These are phyloP conservation scores for Cephalotrichum gorgonifer DNA, from an alignment of 2,329 filamentous ascomycete genomes.

Conservation along the genomic window DNA sequence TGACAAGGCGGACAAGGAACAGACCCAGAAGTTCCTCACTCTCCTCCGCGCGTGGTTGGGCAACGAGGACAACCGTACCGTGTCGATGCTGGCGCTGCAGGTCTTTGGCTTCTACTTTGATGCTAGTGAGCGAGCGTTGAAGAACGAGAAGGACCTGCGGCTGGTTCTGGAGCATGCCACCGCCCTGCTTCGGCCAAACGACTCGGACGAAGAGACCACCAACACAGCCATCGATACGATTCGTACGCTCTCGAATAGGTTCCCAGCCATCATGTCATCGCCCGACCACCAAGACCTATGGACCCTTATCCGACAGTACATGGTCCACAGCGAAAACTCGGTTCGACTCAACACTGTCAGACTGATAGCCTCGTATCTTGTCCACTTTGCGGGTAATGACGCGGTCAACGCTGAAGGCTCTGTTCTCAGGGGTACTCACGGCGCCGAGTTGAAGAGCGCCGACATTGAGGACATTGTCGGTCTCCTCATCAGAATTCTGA, in stretches of 20 bases:
- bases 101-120: slow-evolving; percentile 79
- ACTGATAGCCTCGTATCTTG: slow-evolving; percentile 67
- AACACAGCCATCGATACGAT: slow-evolving; percentile 64
- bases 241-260: slow-evolving; percentile 54
- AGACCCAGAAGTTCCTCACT: slow-evolving; percentile 57
- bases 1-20: slow-evolving; percentile 63
- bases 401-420: slow-evolving; percentile 41
- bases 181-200: slow-evolving; percentile 42
- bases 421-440: slow-evolving; percentile 59
- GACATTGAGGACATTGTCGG: slow-evolving; percentile 52
- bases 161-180: slow-evolving; percentile 48
- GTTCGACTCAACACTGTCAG: slow-evolving; percentile 70
- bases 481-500: slow-evolving; percentile 42
- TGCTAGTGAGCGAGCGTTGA: slow-evolving; percentile 44
- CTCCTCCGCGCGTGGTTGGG: slow-evolving; percentile 68
- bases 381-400: slow-evolving; percentile 60
- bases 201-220: slow-evolving; percentile 58
- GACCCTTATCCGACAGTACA: slow-evolving; percentile 54
- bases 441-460: slow-evolving; percentile 54
- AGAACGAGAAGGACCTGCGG: slow-evolving; percentile 57
- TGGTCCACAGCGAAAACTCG: slow-evolving; percentile 61
- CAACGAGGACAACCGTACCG: slow-evolving; percentile 59
- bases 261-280: slow-evolving; percentile 54
- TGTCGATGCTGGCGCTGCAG: slow-evolving; percentile 66
- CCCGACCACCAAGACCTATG: slow-evolving; percentile 56